Conservation (phyloP, 2,329 filamentous ascomycete species). For the Geosmithia morbida region DNA sequence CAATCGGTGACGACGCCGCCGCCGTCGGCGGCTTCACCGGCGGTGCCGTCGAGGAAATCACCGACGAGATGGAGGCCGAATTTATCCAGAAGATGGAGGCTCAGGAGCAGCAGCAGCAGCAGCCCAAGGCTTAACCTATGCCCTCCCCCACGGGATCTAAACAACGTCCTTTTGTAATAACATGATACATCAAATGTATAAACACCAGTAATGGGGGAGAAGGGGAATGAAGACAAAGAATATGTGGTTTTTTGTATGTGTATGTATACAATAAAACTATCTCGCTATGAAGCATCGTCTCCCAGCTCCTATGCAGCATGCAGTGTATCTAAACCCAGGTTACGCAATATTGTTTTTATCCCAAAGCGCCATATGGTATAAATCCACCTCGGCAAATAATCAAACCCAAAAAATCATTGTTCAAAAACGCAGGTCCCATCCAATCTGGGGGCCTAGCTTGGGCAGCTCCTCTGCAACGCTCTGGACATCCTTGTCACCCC, state of each 20-base stretch:
- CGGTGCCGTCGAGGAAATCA: slow-evolving; percentile 22
- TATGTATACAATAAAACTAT: not conserved
- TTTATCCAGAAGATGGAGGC: not conserved
- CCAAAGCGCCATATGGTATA: not conserved
- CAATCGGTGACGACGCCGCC: slow-evolving; percentile 25
- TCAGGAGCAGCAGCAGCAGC: not conserved
- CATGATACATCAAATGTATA: not conserved
- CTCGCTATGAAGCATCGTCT: not conserved
- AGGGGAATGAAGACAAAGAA: not conserved
- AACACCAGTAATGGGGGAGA: not conserved
- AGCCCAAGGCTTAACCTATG: not conserved
- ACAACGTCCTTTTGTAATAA: not conserved
- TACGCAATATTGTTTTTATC: not conserved
- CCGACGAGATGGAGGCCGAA: slow-evolving; percentile 19
- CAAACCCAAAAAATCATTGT: not conserved
- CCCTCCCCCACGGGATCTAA: not conserved
- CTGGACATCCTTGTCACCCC: slow-evolving; percentile 98
- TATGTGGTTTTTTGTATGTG: not conserved
- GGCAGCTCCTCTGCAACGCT: slow-evolving; percentile 92
- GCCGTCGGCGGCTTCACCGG: slow-evolving; percentile 8
- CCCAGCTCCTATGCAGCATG: not conserved
- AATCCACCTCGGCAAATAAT: not conserved
- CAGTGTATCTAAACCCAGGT: not conserved
- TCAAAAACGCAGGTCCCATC: slow-evolving; percentile 52
- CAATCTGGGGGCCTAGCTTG: slow-evolving; percentile 76